A percentile compares a stretch with the other conserved stretches of the same genome.
Conservation (phyloP, 2,329 filamentous ascomycete genomes). For the Phoma herbarum region DNA sequence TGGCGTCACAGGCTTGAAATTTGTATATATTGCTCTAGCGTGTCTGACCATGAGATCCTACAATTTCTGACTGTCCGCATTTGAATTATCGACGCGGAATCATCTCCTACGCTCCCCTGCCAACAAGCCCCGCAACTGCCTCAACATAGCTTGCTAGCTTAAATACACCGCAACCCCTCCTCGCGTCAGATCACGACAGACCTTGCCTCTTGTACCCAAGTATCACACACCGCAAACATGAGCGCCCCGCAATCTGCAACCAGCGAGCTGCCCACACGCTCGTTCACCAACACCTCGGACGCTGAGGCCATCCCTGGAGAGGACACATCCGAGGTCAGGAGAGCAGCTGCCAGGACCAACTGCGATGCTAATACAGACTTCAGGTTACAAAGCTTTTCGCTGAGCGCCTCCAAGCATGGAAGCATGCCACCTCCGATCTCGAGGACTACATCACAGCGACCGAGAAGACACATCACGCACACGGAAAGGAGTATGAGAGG, state of each 20-base stretch:
- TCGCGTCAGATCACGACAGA: constrained; percentile 2
- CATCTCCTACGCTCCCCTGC: constrained; percentile 12
- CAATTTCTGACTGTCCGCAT: neutral
- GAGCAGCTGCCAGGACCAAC: neutral
- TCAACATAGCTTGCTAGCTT: constrained; percentile 15
- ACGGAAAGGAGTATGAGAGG: constrained; percentile 95
- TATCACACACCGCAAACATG: constrained; percentile 32
- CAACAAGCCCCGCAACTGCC: constrained; percentile 20
- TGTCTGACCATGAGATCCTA: neutral
- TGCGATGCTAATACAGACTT: constrained; percentile 4
- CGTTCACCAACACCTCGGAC: constrained; percentile 47
- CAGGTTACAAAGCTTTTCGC: constrained; percentile 69
- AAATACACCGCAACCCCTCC: constrained; percentile 8
- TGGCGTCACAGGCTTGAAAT: constrained; percentile 14
- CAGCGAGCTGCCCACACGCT: constrained; percentile 42
- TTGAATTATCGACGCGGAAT: constrained; percentile 2
- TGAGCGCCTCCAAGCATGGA: constrained; percentile 93
- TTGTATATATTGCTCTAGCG: constrained; percentile 12
- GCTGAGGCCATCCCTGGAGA: constrained; percentile 60
- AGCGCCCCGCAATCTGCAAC: constrained; percentile 46
- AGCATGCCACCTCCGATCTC: constrained; percentile 89
- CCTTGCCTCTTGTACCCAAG: neutral
- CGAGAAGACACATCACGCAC: constrained; percentile 83
- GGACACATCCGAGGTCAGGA: constrained; percentile 55
- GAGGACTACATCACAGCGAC: constrained; percentile 88